phyloP scores from a whole-genome alignment of 495 filamentous ascomycete species.

The Hypoxylon crocopeplum region DNA sequence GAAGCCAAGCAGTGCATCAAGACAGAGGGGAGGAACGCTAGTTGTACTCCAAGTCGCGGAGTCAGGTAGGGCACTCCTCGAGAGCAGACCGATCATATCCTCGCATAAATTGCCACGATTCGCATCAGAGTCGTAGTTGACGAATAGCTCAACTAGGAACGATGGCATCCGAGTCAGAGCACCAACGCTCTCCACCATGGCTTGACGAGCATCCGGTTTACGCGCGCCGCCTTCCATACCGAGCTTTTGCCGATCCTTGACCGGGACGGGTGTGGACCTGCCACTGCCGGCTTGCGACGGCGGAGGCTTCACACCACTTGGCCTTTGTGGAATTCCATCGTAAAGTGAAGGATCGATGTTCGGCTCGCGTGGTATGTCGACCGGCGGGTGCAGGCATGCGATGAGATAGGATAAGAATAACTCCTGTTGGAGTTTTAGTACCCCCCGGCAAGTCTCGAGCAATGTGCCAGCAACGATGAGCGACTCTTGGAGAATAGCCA shows the following conservation, averaged over 20 bases:
- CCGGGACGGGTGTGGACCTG: conserved; percentile 87
- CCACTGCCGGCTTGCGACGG: conserved; percentile 81
- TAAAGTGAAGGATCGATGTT: conserved; percentile 93
- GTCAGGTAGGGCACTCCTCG: conserved; percentile 94
- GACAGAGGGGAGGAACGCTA: conserved; percentile 92
- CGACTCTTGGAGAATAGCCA: conserved; percentile 89
- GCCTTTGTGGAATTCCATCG: conserved; percentile 89
- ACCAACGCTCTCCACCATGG: conserved; percentile 97
- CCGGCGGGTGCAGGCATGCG: conserved; percentile 87
- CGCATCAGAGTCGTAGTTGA: conserved; percentile 98
- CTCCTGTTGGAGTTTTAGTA: conserved; percentile 96
- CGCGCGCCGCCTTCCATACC: conserved; percentile 91
- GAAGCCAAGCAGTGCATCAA: conserved; percentile 90
- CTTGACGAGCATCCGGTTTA: conserved; percentile 93
- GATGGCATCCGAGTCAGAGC: conserved; percentile 88
- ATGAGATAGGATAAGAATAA: conserved; percentile 94
- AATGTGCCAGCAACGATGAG: conserved; percentile 90
- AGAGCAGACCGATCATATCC: conserved; percentile 91
- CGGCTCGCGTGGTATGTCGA: conserved; percentile 89
- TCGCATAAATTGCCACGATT: conserved; percentile 92
- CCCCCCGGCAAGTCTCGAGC: conserved; percentile 87
- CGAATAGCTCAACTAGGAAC: conserved; percentile 92
- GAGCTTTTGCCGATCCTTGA: conserved; percentile 91
- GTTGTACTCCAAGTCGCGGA: conserved; percentile 99
- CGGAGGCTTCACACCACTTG: conserved; percentile 83